Conservation (phyloP, 106 monocot species). For the Acorus gramineus region DNA sequence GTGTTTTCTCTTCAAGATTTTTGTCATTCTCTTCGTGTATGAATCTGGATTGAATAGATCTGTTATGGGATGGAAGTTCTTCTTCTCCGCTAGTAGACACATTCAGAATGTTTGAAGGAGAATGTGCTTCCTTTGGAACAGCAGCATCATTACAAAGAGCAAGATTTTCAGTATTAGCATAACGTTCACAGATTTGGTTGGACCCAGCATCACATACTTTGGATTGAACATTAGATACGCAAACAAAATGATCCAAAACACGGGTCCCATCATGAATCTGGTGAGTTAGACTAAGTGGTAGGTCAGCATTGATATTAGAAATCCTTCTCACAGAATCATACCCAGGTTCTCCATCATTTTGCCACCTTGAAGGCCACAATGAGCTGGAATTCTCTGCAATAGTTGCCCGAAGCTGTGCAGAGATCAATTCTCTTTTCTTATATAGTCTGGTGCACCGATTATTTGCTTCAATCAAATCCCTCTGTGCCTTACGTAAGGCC, state of each 20-base stretch:
- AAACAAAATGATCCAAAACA: constrained; percentile 13
- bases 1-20: constrained; percentile 12
- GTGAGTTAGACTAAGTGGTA: constrained; percentile 8
- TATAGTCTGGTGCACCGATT: constrained; percentile 61
- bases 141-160: constrained; percentile 6
- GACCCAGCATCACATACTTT: constrained; percentile 13
- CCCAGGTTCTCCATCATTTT: constrained; percentile 15
- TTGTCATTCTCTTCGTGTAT: neutral
- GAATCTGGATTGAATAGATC: constrained; percentile 10
- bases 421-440: constrained; percentile 63
- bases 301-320: constrained; percentile 12
- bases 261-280: constrained; percentile 6
- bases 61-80: constrained; percentile 5
- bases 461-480: constrained; percentile 64
- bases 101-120: constrained; percentile 2
- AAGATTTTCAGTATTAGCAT: constrained; percentile 23
- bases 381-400: constrained; percentile 35
- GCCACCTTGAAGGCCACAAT: constrained; percentile 26
- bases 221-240: constrained; percentile 9
- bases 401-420: constrained; percentile 37
- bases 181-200: constrained; percentile 22
- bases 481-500: constrained; percentile 75
- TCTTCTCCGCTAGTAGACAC: constrained; percentile 11
- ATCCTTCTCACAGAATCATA: constrained; percentile 10
- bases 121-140: constrained; percentile 7